These are phyloP conservation scores for Hypomontagnella submonticulosa DNA, from an alignment of 495 filamentous ascomycete species.

Conservation along the genomic window DNA sequence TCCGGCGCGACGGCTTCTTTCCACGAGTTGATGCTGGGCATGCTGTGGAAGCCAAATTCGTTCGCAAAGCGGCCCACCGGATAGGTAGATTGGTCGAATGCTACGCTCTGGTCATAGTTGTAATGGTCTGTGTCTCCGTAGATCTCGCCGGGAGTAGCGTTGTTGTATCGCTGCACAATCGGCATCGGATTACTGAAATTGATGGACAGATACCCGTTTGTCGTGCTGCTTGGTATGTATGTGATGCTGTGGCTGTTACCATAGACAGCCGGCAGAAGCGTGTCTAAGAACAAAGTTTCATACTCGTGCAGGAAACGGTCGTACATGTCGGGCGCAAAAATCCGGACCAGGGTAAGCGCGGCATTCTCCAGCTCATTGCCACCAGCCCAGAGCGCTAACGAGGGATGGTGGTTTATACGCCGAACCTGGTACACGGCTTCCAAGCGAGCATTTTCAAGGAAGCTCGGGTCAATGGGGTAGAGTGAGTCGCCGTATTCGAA, in stretches of 20 bases:
- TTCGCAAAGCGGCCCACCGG: slow-evolving; percentile 73
- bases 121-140: slow-evolving; percentile 79
- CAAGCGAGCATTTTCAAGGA: slow-evolving; percentile 67
- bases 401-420: slow-evolving; percentile 73
- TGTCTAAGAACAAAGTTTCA: slow-evolving; percentile 70
- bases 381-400: slow-evolving; percentile 73
- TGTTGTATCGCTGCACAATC: slow-evolving; percentile 70
- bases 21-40: slow-evolving; percentile 74
- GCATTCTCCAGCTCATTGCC: slow-evolving; percentile 73
- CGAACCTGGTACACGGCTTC: slow-evolving; percentile 73
- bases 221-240: slow-evolving; percentile 74
- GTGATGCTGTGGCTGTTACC: slow-evolving; percentile 72
- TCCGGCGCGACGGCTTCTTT: slow-evolving; percentile 61
- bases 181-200: slow-evolving; percentile 67
- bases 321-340: slow-evolving; percentile 55
- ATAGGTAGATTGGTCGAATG: slow-evolving; percentile 67
- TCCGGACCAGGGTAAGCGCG: slow-evolving; percentile 60
- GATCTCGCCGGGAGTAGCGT: slow-evolving; percentile 64
- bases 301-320: slow-evolving; percentile 65
- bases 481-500: slow-evolving; percentile 73
- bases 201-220: slow-evolving; percentile 69
- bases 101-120: slow-evolving; percentile 67
- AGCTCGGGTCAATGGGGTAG: slow-evolving; percentile 67
- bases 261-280: slow-evolving; percentile 70
- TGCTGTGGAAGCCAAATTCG: slow-evolving; percentile 75